Evolutionary conservation across 805 yeast genomes (phyloP).

Genomic region (Saccharomycopsis synnaedendra): DNA sequence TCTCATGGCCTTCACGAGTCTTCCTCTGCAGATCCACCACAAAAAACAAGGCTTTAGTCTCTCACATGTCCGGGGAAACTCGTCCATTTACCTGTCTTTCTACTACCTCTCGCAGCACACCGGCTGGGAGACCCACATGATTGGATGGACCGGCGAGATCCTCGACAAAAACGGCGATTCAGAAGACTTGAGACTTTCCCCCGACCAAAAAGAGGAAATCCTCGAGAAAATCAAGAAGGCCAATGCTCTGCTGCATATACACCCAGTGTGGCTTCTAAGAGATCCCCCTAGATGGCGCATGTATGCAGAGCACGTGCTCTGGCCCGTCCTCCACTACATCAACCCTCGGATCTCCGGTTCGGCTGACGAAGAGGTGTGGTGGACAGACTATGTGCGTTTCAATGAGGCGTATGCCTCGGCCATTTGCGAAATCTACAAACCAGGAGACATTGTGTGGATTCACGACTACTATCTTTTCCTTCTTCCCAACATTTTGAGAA

Average conservation of each 20-base stretch:
- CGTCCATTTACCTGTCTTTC: conserved; percentile 73
- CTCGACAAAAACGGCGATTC: neutral
- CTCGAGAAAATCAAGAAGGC: conserved; percentile 36
- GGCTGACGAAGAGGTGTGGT: conserved; percentile 57
- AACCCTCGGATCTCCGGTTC: conserved; percentile 24
- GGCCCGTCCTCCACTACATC: conserved; percentile 95
- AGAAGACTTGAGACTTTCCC: conserved; percentile 34
- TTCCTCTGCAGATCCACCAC: conserved; percentile 49
- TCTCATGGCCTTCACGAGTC: conserved; percentile 52
- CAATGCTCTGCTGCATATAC: conserved; percentile 41
- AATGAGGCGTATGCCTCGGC: conserved; percentile 84
- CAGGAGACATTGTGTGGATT: conserved; percentile 88
- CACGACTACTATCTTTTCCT: conserved; percentile 82
- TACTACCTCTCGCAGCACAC: conserved; percentile 51
- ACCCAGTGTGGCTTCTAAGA: conserved; percentile 83
- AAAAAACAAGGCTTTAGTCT: conserved; percentile 19
- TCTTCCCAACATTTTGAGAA: conserved; percentile 72
- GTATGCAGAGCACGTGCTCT: conserved; percentile 80
- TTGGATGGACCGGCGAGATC: conserved; percentile 96
- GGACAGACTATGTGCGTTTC: conserved; percentile 78
- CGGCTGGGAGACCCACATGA: conserved; percentile 77
- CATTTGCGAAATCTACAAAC: conserved; percentile 58
- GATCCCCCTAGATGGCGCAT: conserved; percentile 78
- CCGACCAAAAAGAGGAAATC: conserved; percentile 40
- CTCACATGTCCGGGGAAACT: conserved; percentile 59